Evolutionary conservation across 768 basidiomycete species (phyloP), one percentile per base, ranked within the genome.

Genomic region (Mycena rosella): DNA sequence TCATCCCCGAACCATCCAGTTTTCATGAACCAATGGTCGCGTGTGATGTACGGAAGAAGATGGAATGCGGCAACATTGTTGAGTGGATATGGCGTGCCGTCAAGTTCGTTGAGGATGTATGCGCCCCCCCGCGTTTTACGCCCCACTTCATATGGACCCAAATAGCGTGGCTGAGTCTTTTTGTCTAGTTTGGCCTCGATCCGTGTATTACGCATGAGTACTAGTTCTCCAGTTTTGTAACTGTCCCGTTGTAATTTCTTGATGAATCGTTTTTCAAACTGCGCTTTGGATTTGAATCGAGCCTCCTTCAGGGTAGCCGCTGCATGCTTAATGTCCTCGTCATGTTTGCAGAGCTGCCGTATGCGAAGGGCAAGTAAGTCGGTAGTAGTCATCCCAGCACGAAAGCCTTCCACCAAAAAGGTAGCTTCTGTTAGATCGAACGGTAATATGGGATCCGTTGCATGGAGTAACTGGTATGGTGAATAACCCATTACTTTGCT

Each of bases 381-480:
- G 1, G 24, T 17, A 3, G 66, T 63, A 0, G 58, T 34, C 29
- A 77, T 51, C 0, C 45, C 36, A 0, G 20, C 15, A 0, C 65
- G 38, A 36, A 74, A 63, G 6, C 68, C 72, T 18, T 73, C 58
- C 6, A 60, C 67, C 52, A 80, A 47, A 45, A 80, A 81, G 1
- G 75, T 79, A 0, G 77, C 72, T 65, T 80, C 76, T 13, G 67
- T 63, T 2, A 80, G 47, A 36, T 81, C 76, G 47, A 80, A 77
- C 2, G 78, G 80, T 0, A 81, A 67, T 1, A 75, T 49, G 0
- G 77, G 79, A 5, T 79, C 63, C n/a, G 74, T 57, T 9, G 75
- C 78, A 68, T 78, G 75, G 0, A 75, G 55, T 22, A 79, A 45
- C 53, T 68, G 74, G 60, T 66, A 76, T 0, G 74, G 75, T 4